Conservation (phyloP, 495 filamentous ascomycete genomes). For the Penicillium cinerascens region DNA sequence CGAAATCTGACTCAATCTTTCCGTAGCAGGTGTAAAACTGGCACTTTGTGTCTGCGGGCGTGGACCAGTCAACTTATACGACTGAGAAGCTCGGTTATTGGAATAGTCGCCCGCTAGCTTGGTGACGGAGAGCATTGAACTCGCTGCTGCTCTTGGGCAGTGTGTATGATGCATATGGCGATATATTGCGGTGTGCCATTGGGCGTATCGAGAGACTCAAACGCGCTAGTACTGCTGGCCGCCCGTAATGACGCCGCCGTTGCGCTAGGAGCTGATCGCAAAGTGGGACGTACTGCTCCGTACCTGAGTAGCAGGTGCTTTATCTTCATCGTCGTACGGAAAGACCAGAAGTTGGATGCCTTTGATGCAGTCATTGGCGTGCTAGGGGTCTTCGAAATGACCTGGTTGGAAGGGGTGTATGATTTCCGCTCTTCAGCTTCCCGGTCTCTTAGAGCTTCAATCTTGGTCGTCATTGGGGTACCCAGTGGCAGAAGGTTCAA, state of each 20-base stretch:
- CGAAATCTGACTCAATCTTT: conserved; percentile 57
- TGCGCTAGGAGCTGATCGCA: conserved; percentile 49
- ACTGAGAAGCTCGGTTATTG: conserved; percentile 29
- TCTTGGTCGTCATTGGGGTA: conserved; percentile 78
- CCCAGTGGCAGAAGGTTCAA: conserved; percentile 84
- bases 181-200: conserved; percentile 61
- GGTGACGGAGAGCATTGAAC: conserved; percentile 59
- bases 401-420: conserved; percentile 66
- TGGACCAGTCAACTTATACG: conserved; percentile 61
- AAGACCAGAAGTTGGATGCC: conserved; percentile 77
- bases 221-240: conserved; percentile 48
- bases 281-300: conserved; percentile 84
- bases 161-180: conserved; percentile 82
- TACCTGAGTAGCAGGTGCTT: conserved; percentile 48
- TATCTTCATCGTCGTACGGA: conserved; percentile 55
- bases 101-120: conserved; percentile 62
- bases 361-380: conserved; percentile 98
- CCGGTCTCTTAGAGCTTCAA: conserved; percentile 65
- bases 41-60: conserved; percentile 54
- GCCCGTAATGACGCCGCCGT: conserved; percentile 38
- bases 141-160: conserved; percentile 72
- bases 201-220: conserved; percentile 33
- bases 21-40: conserved; percentile 48
- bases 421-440: conserved; percentile 44
- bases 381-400: conserved; percentile 74